Evolutionary conservation across 805 yeast genomes (phyloP).

Genomic region (Hanseniaspora singularis): DNA sequence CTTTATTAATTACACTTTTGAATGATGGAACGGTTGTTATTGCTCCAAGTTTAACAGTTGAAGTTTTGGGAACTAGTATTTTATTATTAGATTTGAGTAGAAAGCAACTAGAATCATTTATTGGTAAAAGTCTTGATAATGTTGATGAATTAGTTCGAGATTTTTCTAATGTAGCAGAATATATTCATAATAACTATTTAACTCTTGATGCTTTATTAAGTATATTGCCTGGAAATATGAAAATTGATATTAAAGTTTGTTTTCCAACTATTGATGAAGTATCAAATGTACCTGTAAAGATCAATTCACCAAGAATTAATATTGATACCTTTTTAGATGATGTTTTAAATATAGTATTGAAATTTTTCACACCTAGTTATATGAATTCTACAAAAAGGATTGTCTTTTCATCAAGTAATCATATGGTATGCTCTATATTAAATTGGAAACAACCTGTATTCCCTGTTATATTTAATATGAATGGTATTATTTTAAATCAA

Average conservation of each 20-base stretch:
- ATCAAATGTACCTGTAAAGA: conserved; percentile 31
- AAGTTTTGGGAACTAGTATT: conserved; percentile 36
- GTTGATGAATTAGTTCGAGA: conserved; percentile 22
- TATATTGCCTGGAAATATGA: conserved; percentile 45
- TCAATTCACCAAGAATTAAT: conserved; percentile 34
- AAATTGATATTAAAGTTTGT: conserved; percentile 60
- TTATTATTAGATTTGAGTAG: conserved; percentile 46
- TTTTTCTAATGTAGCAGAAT: conserved; percentile 21
- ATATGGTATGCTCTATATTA: conserved; percentile 80
- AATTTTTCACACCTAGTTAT: conserved; percentile 50
- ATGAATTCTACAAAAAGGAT: conserved; percentile 44
- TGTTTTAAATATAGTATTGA: conserved; percentile 58
- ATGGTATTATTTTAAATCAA: conserved; percentile 37
- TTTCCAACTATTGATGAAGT: conserved; percentile 55
- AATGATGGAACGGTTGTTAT: conserved; percentile 80
- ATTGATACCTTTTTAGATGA: conserved; percentile 68
- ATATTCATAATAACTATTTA: conserved; percentile 35
- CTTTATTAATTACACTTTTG: conserved; percentile 56
- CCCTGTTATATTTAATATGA: conserved; percentile 80
- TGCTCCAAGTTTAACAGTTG: conserved; percentile 53
- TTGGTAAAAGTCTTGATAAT: conserved; percentile 23
- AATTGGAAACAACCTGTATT: conserved; percentile 99
- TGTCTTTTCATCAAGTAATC: conserved; percentile 74
- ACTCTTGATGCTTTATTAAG: conserved; percentile 50
- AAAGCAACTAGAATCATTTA: conserved; percentile 27